Evolutionary conservation across 768 basidiomycete genomes (phyloP), one percentile per base, ranked within the genome.

Genomic region (Hypsizygus marmoreus): DNA sequence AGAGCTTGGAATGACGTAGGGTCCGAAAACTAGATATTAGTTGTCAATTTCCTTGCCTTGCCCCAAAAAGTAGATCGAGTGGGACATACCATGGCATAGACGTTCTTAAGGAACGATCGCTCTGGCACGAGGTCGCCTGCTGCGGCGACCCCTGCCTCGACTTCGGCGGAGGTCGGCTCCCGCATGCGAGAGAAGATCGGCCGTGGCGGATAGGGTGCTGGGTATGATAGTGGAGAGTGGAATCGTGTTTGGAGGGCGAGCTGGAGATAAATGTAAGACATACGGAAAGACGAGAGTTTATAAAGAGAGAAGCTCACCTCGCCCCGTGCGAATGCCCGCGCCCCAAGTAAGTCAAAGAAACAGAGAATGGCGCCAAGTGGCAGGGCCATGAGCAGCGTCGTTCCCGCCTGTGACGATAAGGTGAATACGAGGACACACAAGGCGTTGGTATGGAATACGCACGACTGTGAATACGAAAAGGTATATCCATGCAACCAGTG

Each of bases 381-480:
- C 4, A 91, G 74, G 0, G 86, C 84, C 58, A 91, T 74, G n/a
- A 92, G 76, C 11, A 89, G 74, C 0, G 84, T 88, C 19, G 89
- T 91, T 9, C 89, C 89, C 0, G 82, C 76, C 88, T 91, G 53
- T 2, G 32, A 40, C n/a, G n/a, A n/a, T 30, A 34, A 39, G 17
- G 22, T 45, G 20, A 14, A 8, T 35, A 26, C 41, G 10, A 45
- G 25, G 19, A 13, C 30, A 7, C 14, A 17, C 4, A 35, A 25
- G 19, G 29, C 14, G 26, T 29, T n/a, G 12, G 35, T 26, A 34
- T 14, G 38, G n/a, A 47, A 26, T 30, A 73, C 84, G 55, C 56
- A 90, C 89, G 64, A 92, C 66, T 0, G 89, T 91, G 56, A 91
- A 86, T 9, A 88, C 81, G 55, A 91, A 89, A 12, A 88, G 69